A percentile compares a stretch with the other conserved stretches of the same genome.
Conservation (phyloP, 805 yeast species). For the Starmerella floris region DNA sequence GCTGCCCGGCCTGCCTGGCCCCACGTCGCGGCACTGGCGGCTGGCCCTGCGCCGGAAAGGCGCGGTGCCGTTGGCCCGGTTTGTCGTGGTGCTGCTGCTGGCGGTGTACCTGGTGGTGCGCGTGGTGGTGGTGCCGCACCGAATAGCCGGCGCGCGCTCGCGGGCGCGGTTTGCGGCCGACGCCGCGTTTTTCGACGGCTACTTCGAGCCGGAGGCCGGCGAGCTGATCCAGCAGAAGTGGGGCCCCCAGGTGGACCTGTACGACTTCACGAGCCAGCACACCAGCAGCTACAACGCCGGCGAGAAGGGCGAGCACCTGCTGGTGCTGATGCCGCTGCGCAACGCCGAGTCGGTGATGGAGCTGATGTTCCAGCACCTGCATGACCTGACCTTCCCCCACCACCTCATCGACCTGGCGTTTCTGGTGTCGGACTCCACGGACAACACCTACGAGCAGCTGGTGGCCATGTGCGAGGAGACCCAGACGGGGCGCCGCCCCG, state of each 20-base stretch:
- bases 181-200: background rate
- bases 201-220: background rate
- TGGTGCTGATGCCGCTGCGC: slow-evolving; percentile 77
- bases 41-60: slow-evolving; percentile 9
- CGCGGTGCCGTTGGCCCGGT: slow-evolving; percentile 3
- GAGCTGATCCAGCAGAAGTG: background rate
- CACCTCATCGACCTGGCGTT: slow-evolving; percentile 64
- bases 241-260: slow-evolving; percentile 39
- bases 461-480: slow-evolving; percentile 37
- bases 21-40: slow-evolving; percentile 11
- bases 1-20: background rate
- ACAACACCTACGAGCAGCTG: slow-evolving; percentile 41
- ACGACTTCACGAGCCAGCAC: slow-evolving; percentile 39
- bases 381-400: slow-evolving; percentile 67
- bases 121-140: slow-evolving; percentile 4
- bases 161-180: background rate
- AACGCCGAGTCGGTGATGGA: slow-evolving; percentile 83
- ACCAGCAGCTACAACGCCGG: slow-evolving; percentile 10
- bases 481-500: slow-evolving; percentile 22
- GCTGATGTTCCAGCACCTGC: slow-evolving; percentile 69
- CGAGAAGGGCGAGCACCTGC: slow-evolving; percentile 53
- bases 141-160: background rate
- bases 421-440: slow-evolving; percentile 76
- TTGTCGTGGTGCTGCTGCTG: slow-evolving; percentile 5
- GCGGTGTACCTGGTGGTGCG: slow-evolving; percentile 8